Percentiles rank a stretch among this genome's conserved stretches.
phyloP scores from a whole-genome alignment of 495 filamentous ascomycete genomes.

The Lasiosphaeria miniovina region DNA sequence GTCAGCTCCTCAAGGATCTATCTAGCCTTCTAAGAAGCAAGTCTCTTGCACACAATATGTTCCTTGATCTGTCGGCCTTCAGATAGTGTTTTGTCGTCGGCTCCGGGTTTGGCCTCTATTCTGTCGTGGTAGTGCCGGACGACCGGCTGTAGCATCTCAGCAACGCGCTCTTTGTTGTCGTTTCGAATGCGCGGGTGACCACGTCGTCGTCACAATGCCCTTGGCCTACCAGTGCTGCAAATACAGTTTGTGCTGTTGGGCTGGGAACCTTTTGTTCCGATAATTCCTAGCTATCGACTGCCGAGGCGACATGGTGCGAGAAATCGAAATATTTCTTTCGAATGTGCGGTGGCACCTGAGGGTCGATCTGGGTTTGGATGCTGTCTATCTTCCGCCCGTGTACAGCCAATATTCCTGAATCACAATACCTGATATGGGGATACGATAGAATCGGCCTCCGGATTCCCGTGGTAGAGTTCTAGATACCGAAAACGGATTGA shows the following conservation, averaged over 20 bases:
- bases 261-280: not conserved
- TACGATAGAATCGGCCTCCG: not conserved
- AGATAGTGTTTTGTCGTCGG: not conserved
- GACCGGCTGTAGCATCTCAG: not conserved
- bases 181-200: not conserved
- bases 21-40: not conserved
- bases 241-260: not conserved
- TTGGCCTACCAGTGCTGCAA: not conserved
- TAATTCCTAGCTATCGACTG: not conserved
- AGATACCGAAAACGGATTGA: not conserved
- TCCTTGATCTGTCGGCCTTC: not conserved
- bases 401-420: not conserved
- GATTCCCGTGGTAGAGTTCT: not conserved
- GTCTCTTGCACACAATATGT: constrained; percentile 1
- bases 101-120: not conserved
- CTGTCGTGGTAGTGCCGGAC: not conserved
- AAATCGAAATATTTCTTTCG: not conserved
- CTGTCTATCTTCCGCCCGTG: not conserved
- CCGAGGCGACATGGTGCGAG: not conserved
- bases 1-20: not conserved
- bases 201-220: not conserved
- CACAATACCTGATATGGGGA: not conserved
- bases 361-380: not conserved
- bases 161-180: not conserved
- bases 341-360: not conserved